Base-by-base conservation (phyloP, 2,329 filamentous ascomycete genomes). In the Fusarium solani-melongenae region DNA sequence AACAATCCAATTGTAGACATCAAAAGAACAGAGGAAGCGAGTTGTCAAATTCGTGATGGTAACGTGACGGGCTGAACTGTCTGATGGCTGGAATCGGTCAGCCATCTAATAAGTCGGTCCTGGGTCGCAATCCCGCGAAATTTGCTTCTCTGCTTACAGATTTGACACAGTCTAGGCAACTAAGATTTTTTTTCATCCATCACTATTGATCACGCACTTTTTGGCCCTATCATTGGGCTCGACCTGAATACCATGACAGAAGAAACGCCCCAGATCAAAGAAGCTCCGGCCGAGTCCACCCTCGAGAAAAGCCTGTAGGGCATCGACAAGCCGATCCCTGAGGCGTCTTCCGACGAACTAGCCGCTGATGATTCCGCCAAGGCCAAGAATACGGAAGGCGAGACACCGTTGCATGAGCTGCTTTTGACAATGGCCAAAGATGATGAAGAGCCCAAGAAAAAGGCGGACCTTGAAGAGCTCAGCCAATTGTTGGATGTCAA, bases 291-390 rank as follows among this genome's bases (percentile, higher is more conserved):
- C n/a, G n/a, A 22, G n/a, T 6, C 6, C 10, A 22, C 11, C 20
- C n/a, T 12, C 38, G 38, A 15, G 20, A 44, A 20, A 14, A 15
- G 8, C 20, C 41, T 4, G 41, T 5, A 1, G 12, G 20, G 7
- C 20, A 4, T 24, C 20, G 12, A 44, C 41, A 22, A 24, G 20
- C 20, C 14, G 39, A 2, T 3, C 3, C 3, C n/a, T 0, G n/a
- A 41, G 6, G 39, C 3, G 6, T 3, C 11, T 41, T 6, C n/a
- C n/a, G 11, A 22, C 22, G 39, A 41, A 5, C 6, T 3, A 41
- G 1, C 39, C 11, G 6, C 0, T 5, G 39, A 14, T 14, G 5
- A 14, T 22, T 5, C n/a, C n/a, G 1, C 1, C 11, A 11, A 22
- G 39, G 39, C 4, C 12, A 5, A 44, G 20, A 15, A 22, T 14